Evolutionary conservation across 2,329 filamentous ascomycete genomes (phyloP), one percentile per base, ranked within the genome.

Genomic region (Beauveria australis): DNA sequence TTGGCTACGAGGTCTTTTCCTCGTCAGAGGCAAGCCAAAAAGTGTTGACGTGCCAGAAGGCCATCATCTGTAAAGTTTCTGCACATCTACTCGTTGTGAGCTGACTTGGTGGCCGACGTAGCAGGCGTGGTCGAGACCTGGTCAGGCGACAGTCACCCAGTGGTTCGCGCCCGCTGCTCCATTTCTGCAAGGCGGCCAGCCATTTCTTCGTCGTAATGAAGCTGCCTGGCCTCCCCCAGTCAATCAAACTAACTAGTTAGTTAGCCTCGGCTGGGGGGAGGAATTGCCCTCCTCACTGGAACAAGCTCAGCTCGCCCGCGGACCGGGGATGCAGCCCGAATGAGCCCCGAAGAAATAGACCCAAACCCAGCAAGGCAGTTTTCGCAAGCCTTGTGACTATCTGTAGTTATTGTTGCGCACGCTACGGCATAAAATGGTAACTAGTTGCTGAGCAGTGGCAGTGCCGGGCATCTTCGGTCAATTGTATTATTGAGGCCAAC

Each of bases 361-460:
- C 44, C 54, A 22, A 28, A n/a, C 54, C 54, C 22, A 57, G 54
- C 54, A 57, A 57, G 54, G 54, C 54, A 49, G 48, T 48, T 57
- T 57, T 41, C 26, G 30, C 30, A 57, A 49, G 54, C 54, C 54
- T 57, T 57, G 30, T 57, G 54, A 57, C 54, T 26, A 4, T 33
- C 30, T 33, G 30, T 14, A 22, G 22, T 22, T 22, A 14, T 33
- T 33, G 30, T 33, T 33, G 30, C 12, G 12, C 12, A 33, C 30
- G 12, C 30, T 33, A 12, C 30, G 1, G 30, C 30, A 33, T 33
- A 12, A 14, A 3, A 33, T 33, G 30, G 24, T 37, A n/a, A n/a
- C n/a, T n/a, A 43, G 3, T 3, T 22, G 30, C 40, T 12, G 18
- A 4, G 5, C 40, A 18, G 52, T 44, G 30, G 49, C 28, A 49